Evolutionary conservation across 2,329 filamentous ascomycete species (phyloP).

Genomic region (Bertia moriformis): DNA sequence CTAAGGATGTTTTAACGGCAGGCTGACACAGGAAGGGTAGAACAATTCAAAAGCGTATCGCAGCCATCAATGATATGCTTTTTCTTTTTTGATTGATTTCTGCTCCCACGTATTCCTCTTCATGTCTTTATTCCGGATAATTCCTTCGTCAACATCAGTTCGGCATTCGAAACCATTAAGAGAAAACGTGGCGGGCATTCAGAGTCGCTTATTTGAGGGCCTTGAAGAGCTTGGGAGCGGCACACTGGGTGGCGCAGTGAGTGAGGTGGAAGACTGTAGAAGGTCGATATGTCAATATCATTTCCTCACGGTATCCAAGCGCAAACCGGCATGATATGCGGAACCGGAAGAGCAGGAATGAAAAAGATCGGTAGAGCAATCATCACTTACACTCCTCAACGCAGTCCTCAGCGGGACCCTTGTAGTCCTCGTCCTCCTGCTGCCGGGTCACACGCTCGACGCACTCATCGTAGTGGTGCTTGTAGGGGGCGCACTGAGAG

Average conservation of each 20-base stretch:
- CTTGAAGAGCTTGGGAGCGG: constrained; percentile 89
- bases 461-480: constrained; percentile 98
- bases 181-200: too few species aligned
- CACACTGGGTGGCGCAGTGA: constrained; percentile 85
- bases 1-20: neutral
- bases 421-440: constrained; percentile 53
- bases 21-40: too few species aligned
- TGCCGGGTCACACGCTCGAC: constrained; percentile 72
- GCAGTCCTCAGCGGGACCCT: constrained; percentile 77
- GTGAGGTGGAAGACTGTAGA: constrained; percentile 89
- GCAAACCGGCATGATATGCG: neutral
- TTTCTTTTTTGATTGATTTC: too few species aligned
- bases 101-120: neutral
- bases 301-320: constrained; percentile 2
- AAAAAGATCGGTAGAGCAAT: neutral
- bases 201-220: constrained; percentile 62
- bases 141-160: too few species aligned
- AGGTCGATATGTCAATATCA: constrained; percentile 5
- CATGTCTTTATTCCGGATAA: too few species aligned
- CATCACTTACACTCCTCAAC: constrained; percentile 87
- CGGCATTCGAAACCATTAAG: too few species aligned
- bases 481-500: constrained; percentile 67
- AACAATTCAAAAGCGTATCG: too few species aligned
- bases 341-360: constrained; percentile 2
- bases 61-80: too few species aligned